A percentile compares a stretch with the other conserved stretches of the same genome.
phyloP scores from a whole-genome alignment of 768 basidiomycete genomes.

The Auriscalpium microsporum region DNA sequence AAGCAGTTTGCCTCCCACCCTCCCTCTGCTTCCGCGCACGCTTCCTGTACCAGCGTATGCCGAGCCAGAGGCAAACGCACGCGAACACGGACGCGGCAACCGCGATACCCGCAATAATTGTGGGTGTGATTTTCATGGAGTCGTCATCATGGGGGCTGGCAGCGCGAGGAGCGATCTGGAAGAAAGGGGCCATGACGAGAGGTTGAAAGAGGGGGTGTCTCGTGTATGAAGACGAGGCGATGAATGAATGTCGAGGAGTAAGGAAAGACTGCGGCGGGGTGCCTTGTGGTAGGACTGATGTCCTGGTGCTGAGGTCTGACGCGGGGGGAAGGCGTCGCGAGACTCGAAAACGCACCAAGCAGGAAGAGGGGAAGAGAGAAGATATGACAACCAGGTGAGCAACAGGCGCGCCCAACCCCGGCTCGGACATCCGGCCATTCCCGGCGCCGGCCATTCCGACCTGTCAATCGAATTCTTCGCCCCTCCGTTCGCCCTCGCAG shows the following conservation, averaged over 20 bases:
- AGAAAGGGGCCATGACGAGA: constrained; percentile 7
- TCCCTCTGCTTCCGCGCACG: constrained; percentile 29
- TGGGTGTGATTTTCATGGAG: constrained; percentile 14
- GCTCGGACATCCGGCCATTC: not conserved
- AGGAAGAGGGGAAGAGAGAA: not conserved
- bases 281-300: no score
- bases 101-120: constrained; percentile 44
- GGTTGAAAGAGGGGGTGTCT: not conserved
- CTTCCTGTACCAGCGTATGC: constrained; percentile 33
- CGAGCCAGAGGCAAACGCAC: constrained; percentile 35
- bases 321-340: no score
- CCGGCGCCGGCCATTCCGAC: not conserved
- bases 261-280: not conserved
- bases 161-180: constrained; percentile 2
- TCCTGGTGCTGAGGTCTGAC: no score
- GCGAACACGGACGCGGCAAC: constrained; percentile 35
- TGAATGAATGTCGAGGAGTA: not conserved
- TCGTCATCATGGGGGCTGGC: not conserved
- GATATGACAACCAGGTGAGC: not conserved
- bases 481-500: no score
- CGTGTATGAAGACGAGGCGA: not conserved
- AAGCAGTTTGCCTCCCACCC: constrained; percentile 32
- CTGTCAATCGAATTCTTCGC: not conserved
- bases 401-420: not conserved
- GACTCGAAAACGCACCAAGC: not conserved